phyloP scores from a whole-genome alignment of 345 rosid genomes.

The Dovyalis caffra region DNA sequence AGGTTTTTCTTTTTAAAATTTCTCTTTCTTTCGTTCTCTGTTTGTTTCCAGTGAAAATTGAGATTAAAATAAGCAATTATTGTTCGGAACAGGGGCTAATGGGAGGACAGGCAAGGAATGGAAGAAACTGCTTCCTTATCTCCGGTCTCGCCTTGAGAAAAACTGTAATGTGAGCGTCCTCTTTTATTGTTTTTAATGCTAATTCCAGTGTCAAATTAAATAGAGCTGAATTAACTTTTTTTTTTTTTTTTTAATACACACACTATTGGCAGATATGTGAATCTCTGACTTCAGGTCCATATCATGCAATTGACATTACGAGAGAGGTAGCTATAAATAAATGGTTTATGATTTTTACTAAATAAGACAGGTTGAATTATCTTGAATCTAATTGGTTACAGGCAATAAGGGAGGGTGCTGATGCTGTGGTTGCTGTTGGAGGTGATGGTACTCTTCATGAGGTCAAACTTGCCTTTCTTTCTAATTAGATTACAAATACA shows the following conservation, averaged over 20 bases:
- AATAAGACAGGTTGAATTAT: not conserved
- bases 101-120: conserved; percentile 89
- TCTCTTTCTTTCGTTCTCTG: not conserved
- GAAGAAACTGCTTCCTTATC: conserved; percentile 84
- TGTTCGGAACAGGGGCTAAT: conserved; percentile 65
- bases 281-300: conserved; percentile 86
- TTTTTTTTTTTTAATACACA: not conserved
- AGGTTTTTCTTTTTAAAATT: conserved; percentile 49
- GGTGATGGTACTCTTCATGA: conserved; percentile 99
- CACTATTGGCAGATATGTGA: conserved; percentile 53
- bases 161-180: conserved; percentile 68
- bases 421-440: conserved; percentile 98
- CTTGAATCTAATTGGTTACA: conserved; percentile 22
- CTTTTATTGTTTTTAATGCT: not conserved
- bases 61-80: not conserved
- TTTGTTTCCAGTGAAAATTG: conserved; percentile 10
- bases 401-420: conserved; percentile 93
- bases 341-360: conserved; percentile 10
- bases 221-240: not conserved
- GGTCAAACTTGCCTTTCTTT: conserved; percentile 37
- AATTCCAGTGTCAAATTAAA: not conserved
- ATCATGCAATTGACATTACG: conserved; percentile 87
- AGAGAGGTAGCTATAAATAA: conserved; percentile 90
- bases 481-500: not conserved
- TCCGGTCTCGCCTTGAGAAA: conserved; percentile 65